These are phyloP conservation scores for Pseudisothecium myosuroides DNA, from an alignment of 225 moss, liverwort and hornwort species.

Conservation along the genomic window DNA sequence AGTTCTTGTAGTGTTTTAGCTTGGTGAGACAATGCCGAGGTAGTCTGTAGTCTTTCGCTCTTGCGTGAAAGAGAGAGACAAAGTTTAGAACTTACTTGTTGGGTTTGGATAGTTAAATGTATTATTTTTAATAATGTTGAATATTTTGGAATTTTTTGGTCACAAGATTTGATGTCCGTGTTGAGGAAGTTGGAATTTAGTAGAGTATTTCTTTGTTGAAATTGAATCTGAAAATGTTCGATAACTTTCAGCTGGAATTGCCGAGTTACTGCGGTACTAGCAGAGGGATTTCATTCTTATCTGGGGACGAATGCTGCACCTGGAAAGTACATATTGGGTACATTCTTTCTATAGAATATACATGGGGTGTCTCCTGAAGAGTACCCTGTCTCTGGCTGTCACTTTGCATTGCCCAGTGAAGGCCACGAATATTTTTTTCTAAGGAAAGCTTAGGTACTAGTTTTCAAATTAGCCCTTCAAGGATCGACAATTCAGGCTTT, in stretches of 20 bases:
- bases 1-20: not conserved
- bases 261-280: not conserved
- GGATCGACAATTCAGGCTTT: not conserved
- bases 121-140: not conserved
- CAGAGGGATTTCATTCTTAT: not conserved
- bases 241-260: not conserved
- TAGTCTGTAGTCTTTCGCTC: not conserved
- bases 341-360: not conserved
- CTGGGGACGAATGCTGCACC: not conserved
- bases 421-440: not conserved
- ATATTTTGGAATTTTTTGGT: not conserved
- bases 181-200: not conserved
- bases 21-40: not conserved
- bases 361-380: not conserved
- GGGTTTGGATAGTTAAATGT: not conserved
- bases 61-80: not conserved
- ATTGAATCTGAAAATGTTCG: not conserved
- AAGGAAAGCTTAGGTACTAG: not conserved
- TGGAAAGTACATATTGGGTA: not conserved
- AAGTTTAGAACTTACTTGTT: not conserved
- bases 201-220: no score
- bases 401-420: not conserved
- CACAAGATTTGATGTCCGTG: not conserved
- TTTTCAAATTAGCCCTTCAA: not conserved
- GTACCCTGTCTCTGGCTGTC: not conserved